Base-by-base conservation (phyloP, 768 basidiomycete genomes). In the Collybiopsis luxurians region DNA sequence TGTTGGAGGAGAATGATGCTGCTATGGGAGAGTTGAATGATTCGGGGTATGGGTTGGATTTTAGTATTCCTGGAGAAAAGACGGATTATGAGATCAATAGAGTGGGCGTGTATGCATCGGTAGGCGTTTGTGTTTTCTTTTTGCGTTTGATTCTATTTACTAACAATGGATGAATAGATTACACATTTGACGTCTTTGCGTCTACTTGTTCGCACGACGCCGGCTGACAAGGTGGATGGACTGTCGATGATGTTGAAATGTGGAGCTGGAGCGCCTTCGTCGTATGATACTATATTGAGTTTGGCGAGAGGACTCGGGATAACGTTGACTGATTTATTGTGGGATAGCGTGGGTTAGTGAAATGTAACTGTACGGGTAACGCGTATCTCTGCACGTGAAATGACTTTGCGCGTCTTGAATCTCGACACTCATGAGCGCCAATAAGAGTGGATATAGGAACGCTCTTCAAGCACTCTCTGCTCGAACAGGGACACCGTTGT, bases 31-130 rank as follows among this genome's bases (percentile, higher is more conserved):
- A 59, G 15, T 36, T 50, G 5, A 69, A 81, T 58, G 63, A 69
- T 0, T 83, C 89, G 21, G 67, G 67, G 1, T 24, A 39, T 4
- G 76, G 71, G 0, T 76, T 74, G 1, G 75, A 83, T 54, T 84
- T 81, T 50, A 74, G 63, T 3, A 70, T 84, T 36, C 80, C 85
- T 1, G 89, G 89, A 2, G 89, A 90, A 61, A 79, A 86, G 39
- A 87, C 88, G 0, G 90, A 92, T 64, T 84, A 84, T 79, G 90
- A 92, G 62, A 77, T 84, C 13, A 71, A 79, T 15, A 75, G 88
- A 28, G 79, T 87, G 5, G 81, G 83, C 4, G 70, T 89, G 1
- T 81, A 79, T 56, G 77, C 79, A 15, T 73, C 79, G 39, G 90
- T 91, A 62, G 27, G 86, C 28, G 38, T 44, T n/a, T n/a, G n/a